These are phyloP conservation scores for Carpediemonas membranifera DNA, from an alignment of 78 protist genomes.

Conservation along the genomic window DNA sequence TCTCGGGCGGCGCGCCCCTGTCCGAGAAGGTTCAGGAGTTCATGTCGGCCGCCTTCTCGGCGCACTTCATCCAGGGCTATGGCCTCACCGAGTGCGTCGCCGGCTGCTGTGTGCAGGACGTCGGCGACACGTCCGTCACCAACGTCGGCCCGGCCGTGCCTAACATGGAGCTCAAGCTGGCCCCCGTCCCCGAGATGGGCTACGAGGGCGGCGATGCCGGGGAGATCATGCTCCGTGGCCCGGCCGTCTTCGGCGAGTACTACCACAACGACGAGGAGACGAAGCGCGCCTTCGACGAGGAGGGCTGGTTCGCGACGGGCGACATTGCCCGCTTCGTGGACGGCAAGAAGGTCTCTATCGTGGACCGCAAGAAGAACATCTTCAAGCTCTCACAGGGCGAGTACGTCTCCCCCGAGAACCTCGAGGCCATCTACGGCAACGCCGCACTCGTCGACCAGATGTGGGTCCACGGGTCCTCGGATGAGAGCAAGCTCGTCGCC, in stretches of 20 bases:
- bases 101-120: not conserved
- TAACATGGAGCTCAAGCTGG: not conserved
- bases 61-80: not conserved
- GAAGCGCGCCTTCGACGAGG: not conserved
- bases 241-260: not conserved
- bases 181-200: not conserved
- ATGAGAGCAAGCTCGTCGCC: not conserved
- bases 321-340: not conserved
- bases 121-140: not conserved
- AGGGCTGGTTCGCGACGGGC: slow-evolving; percentile 1
- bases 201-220: not conserved
- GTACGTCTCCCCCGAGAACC: not conserved
- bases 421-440: not conserved
- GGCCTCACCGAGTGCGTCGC: not conserved
- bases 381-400: not conserved
- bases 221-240: not conserved
- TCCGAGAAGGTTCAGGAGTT: not conserved
- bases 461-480: not conserved
- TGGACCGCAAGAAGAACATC: not conserved
- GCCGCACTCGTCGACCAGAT: not conserved
- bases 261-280: not conserved
- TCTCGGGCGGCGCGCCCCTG: not conserved
- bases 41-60: not conserved
- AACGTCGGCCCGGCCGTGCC: not conserved
- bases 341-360: not conserved